phyloP scores from a whole-genome alignment of 1,139 yeast genomes.

The Pichia sp. region DNA sequence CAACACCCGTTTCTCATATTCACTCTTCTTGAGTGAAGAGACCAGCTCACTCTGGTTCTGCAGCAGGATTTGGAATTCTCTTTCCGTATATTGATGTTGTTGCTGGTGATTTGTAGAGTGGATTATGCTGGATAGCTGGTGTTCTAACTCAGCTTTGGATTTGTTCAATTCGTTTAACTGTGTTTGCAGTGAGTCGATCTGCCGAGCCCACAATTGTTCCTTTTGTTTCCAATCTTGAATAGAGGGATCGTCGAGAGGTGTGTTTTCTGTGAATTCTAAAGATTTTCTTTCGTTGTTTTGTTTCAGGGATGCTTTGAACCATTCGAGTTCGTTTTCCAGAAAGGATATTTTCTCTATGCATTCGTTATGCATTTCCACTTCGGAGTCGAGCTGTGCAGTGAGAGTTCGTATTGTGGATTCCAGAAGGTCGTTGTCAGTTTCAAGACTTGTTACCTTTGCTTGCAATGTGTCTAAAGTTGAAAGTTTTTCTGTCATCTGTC shows the following conservation, averaged over 20 bases:
- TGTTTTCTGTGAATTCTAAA: no score
- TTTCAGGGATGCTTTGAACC: not conserved
- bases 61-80: not conserved
- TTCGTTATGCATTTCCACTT: conserved; percentile 20
- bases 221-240: not conserved
- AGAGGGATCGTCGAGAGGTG: no score
- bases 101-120: not conserved
- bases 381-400: conserved; percentile 10
- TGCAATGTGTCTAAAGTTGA: not conserved
- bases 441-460: conserved; percentile 15
- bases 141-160: not conserved
- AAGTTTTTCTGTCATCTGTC: conserved; percentile 2
- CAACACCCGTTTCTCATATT: conserved; percentile 3
- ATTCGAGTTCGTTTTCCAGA: conserved; percentile 23
- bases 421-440: conserved; percentile 26
- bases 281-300: not conserved
- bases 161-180: not conserved
- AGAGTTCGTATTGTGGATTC: conserved; percentile 24
- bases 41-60: not conserved
- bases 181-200: not conserved
- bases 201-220: not conserved
- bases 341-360: conserved; percentile 26
- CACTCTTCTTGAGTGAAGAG: not conserved
- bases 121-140: not conserved
- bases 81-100: not conserved